Evolutionary conservation across 169 alveolate species (phyloP).

Genomic region (Sarcocystis neurona): DNA sequence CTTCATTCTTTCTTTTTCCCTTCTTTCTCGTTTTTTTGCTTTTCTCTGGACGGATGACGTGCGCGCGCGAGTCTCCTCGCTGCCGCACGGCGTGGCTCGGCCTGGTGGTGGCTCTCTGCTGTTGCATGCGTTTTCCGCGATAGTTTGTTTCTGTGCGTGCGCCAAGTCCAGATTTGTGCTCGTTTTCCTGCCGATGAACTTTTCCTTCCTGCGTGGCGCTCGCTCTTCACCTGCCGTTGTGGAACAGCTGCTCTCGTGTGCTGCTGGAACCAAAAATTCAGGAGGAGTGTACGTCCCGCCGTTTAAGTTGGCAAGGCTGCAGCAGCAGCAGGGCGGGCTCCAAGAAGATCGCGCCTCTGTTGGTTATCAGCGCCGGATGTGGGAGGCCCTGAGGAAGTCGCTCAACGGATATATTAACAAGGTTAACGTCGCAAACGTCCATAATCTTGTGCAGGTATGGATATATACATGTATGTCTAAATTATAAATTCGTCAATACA

Average conservation of each 20-base stretch:
- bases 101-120: background rate
- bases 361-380: constrained; percentile 94
- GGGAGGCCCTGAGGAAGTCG: constrained; percentile 96
- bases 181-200: too few species aligned
- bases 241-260: too few species aligned
- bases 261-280: too few species aligned
- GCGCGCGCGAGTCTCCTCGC: too few species aligned
- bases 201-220: too few species aligned
- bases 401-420: constrained; percentile 96
- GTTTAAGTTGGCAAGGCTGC: constrained; percentile 91
- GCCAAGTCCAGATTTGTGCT: too few species aligned
- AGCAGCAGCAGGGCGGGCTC: constrained; percentile 87
- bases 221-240: too few species aligned
- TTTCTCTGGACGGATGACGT: too few species aligned
- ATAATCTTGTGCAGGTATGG: constrained; percentile 72
- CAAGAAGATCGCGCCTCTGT: constrained; percentile 82
- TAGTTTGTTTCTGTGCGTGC: background rate
- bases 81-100: too few species aligned
- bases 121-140: background rate
- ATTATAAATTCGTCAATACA: background rate
- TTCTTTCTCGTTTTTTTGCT: too few species aligned
- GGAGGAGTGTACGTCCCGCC: constrained; percentile 99
- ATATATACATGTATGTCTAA: too few species aligned
- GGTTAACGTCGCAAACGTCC: constrained; percentile 88
- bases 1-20: too few species aligned